Evolutionary conservation across 2,329 filamentous ascomycete species (phyloP).

Genomic region (Venturia pyrina): DNA sequence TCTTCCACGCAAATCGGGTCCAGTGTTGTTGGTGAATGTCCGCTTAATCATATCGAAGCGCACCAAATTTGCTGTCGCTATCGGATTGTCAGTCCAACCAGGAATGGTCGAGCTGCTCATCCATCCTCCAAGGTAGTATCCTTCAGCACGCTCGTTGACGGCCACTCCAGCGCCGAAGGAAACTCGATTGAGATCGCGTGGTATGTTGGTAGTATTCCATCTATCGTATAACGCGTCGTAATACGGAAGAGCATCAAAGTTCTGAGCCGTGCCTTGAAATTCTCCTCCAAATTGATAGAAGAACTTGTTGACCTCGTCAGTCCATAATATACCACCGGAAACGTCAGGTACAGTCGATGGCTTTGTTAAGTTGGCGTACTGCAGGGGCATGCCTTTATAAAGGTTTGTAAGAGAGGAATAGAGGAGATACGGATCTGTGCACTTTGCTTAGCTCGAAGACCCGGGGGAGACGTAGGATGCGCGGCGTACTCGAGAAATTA

Average conservation of each 20-base stretch:
- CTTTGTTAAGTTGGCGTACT: constrained; percentile 50
- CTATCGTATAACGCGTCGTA: constrained; percentile 48
- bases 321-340: constrained; percentile 44
- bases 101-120: constrained; percentile 44
- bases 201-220: constrained; percentile 39
- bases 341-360: constrained; percentile 46
- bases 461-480: neutral
- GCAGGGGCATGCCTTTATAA: constrained; percentile 37
- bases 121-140: constrained; percentile 56
- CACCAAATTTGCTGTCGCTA: constrained; percentile 44
- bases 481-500: constrained; percentile 47
- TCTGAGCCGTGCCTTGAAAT: constrained; percentile 29
- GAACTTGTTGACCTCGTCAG: constrained; percentile 51
- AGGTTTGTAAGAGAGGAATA: constrained; percentile 46
- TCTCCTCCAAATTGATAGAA: constrained; percentile 56
- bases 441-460: constrained; percentile 15
- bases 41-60: constrained; percentile 47
- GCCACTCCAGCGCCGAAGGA: constrained; percentile 49
- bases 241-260: constrained; percentile 34
- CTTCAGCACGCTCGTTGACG: constrained; percentile 44
- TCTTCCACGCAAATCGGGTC: constrained; percentile 42
- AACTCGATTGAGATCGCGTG: constrained; percentile 33
- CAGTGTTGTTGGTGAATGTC: constrained; percentile 43
- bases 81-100: constrained; percentile 39
- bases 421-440: constrained; percentile 42